Base-by-base conservation (phyloP, 306 rosid genomes). In the Sindora glabra region DNA sequence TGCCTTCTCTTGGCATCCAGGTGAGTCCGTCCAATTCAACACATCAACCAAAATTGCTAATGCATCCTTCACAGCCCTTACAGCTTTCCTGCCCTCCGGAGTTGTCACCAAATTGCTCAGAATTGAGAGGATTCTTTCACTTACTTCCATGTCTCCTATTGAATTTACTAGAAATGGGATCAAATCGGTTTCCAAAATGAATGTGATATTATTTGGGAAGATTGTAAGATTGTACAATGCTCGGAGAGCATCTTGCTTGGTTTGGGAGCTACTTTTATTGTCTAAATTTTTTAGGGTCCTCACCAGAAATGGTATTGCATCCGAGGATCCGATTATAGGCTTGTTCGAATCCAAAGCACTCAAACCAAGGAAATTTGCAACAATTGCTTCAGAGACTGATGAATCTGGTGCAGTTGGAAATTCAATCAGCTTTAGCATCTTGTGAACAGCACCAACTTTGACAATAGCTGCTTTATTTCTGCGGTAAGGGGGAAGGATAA, bases 401-500 rank as follows among this genome's bases (percentile, higher is more conserved):
- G 80, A 74, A 72, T 82, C 77, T 10, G 59, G 67, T 18, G 77
- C 48, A 3, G 37, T 65, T 23, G 83, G 69, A 5, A 83, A 82
- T 54, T 80, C 97, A 46, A 84, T 77, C 16, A 94, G 87, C 81
- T 68, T 80, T 36, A 94, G 81, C 97, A 94, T 86, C 66, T 94
- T 89, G 75, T 89, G 95, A 51, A 94, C 87, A 29, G 85, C 83
- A 6, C 99, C 99, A 34, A 91, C 75, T 77, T 94, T 85, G 11
- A 86, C 95, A 64, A 89, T 86, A 42, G 95, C 95, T 26, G 89
- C 90, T 74, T 86, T 94, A 47, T 89, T 94, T 79, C 99, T 94
- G 90, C 50, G 33, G 53, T n/a, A 40, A 25, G 8, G 46, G 52
- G 56, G 13, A 61, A 44, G 30, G 42, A 48, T 45, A n/a, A 39